Evolutionary conservation across 768 basidiomycete species (phyloP).

Genomic region (Kwoniella shandongensis): DNA sequence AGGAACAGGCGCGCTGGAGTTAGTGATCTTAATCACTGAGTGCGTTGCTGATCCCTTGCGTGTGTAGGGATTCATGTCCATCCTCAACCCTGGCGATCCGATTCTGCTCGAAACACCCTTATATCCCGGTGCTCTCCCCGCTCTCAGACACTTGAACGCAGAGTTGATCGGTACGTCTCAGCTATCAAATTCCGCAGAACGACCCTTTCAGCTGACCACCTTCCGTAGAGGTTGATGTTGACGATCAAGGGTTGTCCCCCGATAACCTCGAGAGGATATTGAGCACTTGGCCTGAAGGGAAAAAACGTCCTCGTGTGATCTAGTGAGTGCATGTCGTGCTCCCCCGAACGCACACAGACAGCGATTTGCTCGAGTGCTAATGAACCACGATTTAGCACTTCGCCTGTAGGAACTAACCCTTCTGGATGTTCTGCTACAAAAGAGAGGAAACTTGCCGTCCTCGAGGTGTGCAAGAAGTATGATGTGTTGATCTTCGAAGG

Average conservation of each 20-base stretch:
- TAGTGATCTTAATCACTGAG: too few species aligned
- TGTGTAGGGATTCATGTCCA: constrained; percentile 65
- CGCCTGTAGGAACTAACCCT: constrained; percentile 74
- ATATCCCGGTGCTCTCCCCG: constrained; percentile 53
- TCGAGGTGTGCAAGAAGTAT: constrained; percentile 69
- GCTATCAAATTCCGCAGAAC: background rate
- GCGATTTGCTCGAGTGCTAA: constrained; percentile 1
- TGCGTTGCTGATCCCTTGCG: background rate
- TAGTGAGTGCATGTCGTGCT: constrained; percentile 86
- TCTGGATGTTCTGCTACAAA: constrained; percentile 74
- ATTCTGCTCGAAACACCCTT: constrained; percentile 70
- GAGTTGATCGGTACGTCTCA: constrained; percentile 49
- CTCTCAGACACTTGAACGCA: constrained; percentile 40
- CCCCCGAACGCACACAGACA: background rate
- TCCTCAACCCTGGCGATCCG: constrained; percentile 76
- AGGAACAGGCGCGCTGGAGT: background rate
- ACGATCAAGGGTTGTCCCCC: constrained; percentile 68
- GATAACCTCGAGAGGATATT: constrained; percentile 64
- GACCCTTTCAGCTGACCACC: too few species aligned
- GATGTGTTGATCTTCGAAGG: constrained; percentile 85
- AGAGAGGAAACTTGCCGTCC: constrained; percentile 66
- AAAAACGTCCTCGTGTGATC: constrained; percentile 71
- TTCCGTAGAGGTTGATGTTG: constrained; percentile 82
- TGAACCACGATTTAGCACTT: constrained; percentile 16
- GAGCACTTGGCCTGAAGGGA: constrained; percentile 70